Evolutionary conservation across 345 rosid genomes (phyloP), one percentile per base, ranked within the genome.

Genomic region (Camelina neglecta): DNA sequence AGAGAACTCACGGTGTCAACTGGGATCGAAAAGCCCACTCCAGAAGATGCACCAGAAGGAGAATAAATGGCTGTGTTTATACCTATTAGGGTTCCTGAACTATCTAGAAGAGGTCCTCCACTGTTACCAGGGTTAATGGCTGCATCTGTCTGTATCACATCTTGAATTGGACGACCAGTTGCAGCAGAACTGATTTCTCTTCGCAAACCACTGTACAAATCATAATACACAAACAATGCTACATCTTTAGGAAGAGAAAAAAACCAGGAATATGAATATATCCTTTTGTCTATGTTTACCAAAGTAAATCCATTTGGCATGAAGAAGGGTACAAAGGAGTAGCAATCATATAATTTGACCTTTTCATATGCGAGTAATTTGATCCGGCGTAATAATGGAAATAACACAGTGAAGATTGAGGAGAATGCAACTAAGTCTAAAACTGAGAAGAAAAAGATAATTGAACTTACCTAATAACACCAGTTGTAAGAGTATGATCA

Each of bases 131-230:
- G 98, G 81, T 94, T 94, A 70, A 94, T 94, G 24, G 97, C 96
- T 55, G 98, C 97, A 86, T 94, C 98, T 11, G 97, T 94, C 80
- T 94, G 97, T 84, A 94, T 92, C 67, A 94, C 97, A 83, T 94
- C 98, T 81, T 94, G 98, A 81, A 94, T 94, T 16, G 98, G 98
- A 68, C 97, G 97, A 57, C 98, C 98, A 0, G 96, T 94, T 13
- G 98, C 98, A 69, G 98, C 98, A 72, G 96, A 92, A 83, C 96
- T 94, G 70, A 94, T 94, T 81, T 94, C 97, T 79, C 98, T 87
- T 13, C 93, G 90, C 35, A 92, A 92, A 31, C 98, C 98, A 75
- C 98, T 92, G 75, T 44, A 81, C 33, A 49, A 8, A 68, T 67
- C 38, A 84, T 55, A 67, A 29, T 12, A 7, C 21, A 61, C 82